Conservation (phyloP, 2,329 filamentous ascomycete genomes). For the Nemania sp. region DNA sequence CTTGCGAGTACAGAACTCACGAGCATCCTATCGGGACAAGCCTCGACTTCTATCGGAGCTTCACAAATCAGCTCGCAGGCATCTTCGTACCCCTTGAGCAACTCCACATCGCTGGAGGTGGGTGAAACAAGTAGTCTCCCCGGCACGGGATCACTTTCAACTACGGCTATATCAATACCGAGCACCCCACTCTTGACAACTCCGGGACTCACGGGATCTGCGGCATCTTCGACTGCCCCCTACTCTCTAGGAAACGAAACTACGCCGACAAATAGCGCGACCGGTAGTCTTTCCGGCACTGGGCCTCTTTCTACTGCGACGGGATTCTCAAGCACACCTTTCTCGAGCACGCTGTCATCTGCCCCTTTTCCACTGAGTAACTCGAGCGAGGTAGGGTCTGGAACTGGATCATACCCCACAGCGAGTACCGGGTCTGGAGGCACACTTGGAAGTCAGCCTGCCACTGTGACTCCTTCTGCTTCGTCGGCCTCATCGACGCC, state of each 20-base stretch:
- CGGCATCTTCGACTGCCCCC: conserved; percentile 3
- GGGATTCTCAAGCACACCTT: not conserved
- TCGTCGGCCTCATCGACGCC: not conserved
- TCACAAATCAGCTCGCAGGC: conserved; percentile 12
- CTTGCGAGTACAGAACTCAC: conserved; percentile 5
- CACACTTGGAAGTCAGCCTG: not conserved
- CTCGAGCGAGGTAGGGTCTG: conserved; percentile 16
- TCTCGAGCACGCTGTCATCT: conserved; percentile 4
- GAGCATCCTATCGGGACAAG: not conserved
- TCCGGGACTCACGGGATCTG: not conserved
- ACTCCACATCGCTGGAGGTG: conserved; percentile 3
- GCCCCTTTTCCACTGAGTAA: conserved; percentile 18
- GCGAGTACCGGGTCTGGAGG: conserved; percentile 8
- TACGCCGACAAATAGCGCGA: conserved; percentile 2
- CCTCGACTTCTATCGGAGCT: not conserved
- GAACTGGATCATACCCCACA: conserved; percentile 9
- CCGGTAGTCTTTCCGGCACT: conserved; percentile 6
- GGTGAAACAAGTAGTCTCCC: conserved; percentile 7
- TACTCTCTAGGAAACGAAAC: conserved; percentile 22
- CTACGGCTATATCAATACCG: not conserved
- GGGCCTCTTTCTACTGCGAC: conserved; percentile 4
- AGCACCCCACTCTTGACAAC: not conserved
- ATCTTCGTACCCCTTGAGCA: conserved; percentile 12
- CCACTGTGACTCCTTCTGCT: not conserved
- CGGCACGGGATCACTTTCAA: conserved; percentile 1